phyloP scores from a whole-genome alignment of 768 basidiomycete species.

The Tulasnella calospora region DNA sequence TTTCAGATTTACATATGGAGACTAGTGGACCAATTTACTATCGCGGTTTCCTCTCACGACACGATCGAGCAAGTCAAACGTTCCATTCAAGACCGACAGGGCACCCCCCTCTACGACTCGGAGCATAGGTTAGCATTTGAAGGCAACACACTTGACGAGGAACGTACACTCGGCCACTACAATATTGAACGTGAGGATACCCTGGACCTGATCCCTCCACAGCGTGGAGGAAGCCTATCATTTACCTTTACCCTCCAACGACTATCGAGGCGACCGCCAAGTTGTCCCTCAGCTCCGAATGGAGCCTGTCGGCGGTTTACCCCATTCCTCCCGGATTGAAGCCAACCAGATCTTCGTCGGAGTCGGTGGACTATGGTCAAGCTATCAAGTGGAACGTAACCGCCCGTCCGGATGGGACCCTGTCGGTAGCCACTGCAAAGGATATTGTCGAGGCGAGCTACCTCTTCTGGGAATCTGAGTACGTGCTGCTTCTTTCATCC shows the following conservation, averaged over 20 bases:
- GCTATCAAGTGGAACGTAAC: not conserved
- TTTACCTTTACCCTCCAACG: not conserved
- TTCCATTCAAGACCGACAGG: conserved; percentile 37
- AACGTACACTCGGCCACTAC: not conserved
- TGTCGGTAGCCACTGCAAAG: not conserved
- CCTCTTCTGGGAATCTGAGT: not conserved
- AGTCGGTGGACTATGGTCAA: not conserved
- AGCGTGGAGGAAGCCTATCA: not conserved
- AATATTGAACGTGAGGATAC: not conserved
- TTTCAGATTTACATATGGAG: conserved; percentile 23
- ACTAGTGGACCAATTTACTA: conserved; percentile 31
- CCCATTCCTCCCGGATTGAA: conserved; percentile 33
- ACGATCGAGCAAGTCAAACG: conserved; percentile 36
- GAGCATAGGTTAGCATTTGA: conserved; percentile 37
- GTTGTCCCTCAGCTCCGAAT: conserved; percentile 37
- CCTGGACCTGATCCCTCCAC: not conserved
- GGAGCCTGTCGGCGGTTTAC: conserved; percentile 39
- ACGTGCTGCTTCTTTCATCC: not conserved
- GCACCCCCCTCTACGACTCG: conserved; percentile 37
- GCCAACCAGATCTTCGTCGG: not conserved
- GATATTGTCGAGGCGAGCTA: not conserved
- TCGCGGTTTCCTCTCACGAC: conserved; percentile 33
- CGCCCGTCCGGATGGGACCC: not conserved
- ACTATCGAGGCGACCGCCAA: conserved; percentile 32
- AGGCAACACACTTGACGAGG: conserved; percentile 36